These are phyloP conservation scores for Amyloporia xantha DNA, from an alignment of 768 basidiomycete species.

Conservation along the genomic window DNA sequence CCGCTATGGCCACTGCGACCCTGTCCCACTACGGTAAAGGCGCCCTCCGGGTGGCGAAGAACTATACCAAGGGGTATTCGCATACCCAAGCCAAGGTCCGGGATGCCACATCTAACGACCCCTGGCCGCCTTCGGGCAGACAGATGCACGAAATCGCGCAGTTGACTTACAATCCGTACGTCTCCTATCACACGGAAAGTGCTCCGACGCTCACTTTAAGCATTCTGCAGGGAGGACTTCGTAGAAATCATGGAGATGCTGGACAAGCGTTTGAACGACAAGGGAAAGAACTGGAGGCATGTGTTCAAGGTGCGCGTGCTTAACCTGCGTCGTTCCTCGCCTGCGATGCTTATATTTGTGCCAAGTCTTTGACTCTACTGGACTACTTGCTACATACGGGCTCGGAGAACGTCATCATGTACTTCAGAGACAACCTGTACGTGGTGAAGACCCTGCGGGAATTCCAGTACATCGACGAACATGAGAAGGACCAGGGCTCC, in stretches of 20 bases:
- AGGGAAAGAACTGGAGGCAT: conserved; percentile 99
- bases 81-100: conserved; percentile 91
- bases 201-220: conserved; percentile 23
- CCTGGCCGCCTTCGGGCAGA: conserved; percentile 90
- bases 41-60: conserved; percentile 80
- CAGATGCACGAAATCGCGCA: conserved; percentile 99
- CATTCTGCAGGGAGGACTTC: conserved; percentile 66
- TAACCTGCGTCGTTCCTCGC: background rate
- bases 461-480: conserved; percentile 93
- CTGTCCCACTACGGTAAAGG: too few relatives aligned
- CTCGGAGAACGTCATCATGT: conserved; percentile 92
- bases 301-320: conserved; percentile 77
- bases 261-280: conserved; percentile 94
- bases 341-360: background rate
- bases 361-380: conserved; percentile 84
- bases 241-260: conserved; percentile 99
- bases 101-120: conserved; percentile 92
- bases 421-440: conserved; percentile 94
- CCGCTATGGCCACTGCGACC: too few relatives aligned
- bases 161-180: conserved; percentile 87
- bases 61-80: conserved; percentile 91
- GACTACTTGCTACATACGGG: conserved; percentile 94
- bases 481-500: conserved; percentile 87
- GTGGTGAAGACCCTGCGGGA: conserved; percentile 97
- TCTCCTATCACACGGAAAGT: background rate